Base-by-base conservation (phyloP, 2,329 filamentous ascomycete species). In the Paramyrothecium roridum region DNA sequence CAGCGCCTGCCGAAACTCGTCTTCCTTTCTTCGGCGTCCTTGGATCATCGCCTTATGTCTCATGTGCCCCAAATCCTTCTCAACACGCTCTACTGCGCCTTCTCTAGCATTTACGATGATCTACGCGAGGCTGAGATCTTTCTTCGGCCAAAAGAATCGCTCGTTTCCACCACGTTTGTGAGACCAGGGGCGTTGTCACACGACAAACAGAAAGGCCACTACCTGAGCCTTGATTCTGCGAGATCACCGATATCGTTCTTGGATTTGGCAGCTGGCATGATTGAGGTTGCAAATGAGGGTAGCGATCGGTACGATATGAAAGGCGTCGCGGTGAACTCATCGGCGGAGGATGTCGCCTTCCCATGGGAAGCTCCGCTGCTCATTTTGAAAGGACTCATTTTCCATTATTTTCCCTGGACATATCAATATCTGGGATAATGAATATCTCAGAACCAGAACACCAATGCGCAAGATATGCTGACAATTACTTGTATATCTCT, bases 201-300 rank as follows among this genome's bases (percentile, higher is more conserved):
- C n/a, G 37, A 43, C 55, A 50, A 65, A 2, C 63, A 67, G 57
- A 63, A 70, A 0, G 78, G 78, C 3, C 75, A 81, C 59, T 55
- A 52, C 48, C 59, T 81, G 17, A 76, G 61, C 21, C 53, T 75
- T 1, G 63, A 67, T 48, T 63, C 72, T 10, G 63, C 76, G 51
- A 66, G 75, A 52, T 71, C 65, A 4, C 70, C 70, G 26, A 30
- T 81, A 2, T 69, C 65, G 3, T 56, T 54, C 34, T 20, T 54
- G 23, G 55, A 56, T n/a, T 22, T 56, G 34, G 46, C 55, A 4
- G 77, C 73, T 2, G 77, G 62, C 1, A 81, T 81, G 79, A 67
- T 80, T 19, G 77, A 81, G 61, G 73, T 72, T 6, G 76, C 71
- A 0, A 67, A 76, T 34, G 70, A 71, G 45, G 54, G 58, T 12